Evolutionary conservation across 331 rosid genomes (phyloP).

Genomic region (Spiraea crenata): DNA sequence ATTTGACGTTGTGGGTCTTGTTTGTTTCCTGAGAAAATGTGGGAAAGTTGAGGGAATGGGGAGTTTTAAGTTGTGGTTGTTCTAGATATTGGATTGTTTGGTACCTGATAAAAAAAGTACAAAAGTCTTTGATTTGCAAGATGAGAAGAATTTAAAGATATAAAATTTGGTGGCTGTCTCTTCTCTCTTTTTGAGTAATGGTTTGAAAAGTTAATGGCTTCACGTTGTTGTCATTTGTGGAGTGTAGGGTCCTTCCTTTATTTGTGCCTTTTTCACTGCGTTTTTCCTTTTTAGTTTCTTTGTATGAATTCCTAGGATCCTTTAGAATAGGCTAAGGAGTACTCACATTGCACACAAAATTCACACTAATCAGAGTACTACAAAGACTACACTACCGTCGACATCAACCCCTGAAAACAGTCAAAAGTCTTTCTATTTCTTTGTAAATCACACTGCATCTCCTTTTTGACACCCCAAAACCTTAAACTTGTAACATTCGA

Average conservation of each 20-base stretch:
- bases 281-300: neutral
- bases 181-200: neutral
- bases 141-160: too few relatives aligned
- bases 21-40: constrained; percentile 8
- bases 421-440: too few relatives aligned
- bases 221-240: neutral
- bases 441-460: neutral
- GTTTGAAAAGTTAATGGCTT: neutral
- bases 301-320: too few relatives aligned
- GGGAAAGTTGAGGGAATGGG: neutral
- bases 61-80: neutral
- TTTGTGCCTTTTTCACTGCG: neutral
- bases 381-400: neutral
- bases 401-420: neutral
- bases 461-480: neutral
- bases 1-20: constrained; percentile 2
- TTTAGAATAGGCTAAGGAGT: too few relatives aligned
- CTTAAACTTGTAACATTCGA: neutral
- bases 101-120: neutral
- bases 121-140: too few relatives aligned
- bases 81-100: neutral
- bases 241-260: too few relatives aligned
- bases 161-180: neutral
- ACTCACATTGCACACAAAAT: neutral
- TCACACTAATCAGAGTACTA: neutral